Percentiles rank a stretch among this genome's conserved stretches.
phyloP scores from a whole-genome alignment of 352 stramenopile species.

The Globisporangium solare region DNA sequence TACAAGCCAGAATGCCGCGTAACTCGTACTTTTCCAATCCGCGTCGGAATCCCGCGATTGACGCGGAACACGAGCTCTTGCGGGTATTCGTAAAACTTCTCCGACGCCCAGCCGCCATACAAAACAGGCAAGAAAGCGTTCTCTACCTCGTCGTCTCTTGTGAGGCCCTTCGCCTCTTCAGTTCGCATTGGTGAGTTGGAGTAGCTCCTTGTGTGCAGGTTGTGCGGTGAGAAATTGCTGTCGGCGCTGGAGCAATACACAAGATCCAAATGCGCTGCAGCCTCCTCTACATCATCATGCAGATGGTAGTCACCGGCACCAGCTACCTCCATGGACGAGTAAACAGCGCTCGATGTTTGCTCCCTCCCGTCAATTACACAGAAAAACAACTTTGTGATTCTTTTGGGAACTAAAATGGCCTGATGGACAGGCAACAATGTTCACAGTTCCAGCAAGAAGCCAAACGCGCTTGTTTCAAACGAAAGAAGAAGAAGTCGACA shows the following conservation, averaged over 20 bases:
- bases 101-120: constrained; percentile 30
- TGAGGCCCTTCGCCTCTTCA: not conserved
- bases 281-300: no score
- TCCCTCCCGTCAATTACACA: no score
- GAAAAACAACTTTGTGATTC: no score
- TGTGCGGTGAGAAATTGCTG: constrained; percentile 12
- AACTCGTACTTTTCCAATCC: constrained; percentile 14
- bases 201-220: constrained; percentile 8
- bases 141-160: no score
- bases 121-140: not conserved
- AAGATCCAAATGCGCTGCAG: constrained; percentile 22
- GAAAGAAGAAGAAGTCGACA: no score
- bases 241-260: constrained; percentile 38
- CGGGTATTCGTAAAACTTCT: constrained; percentile 61
- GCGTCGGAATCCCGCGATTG: constrained; percentile 19
- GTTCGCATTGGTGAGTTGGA: not conserved
- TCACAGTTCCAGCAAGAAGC: no score
- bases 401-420: no score
- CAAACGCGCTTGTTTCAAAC: no score
- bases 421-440: no score
- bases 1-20: constrained; percentile 1
- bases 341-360: no score
- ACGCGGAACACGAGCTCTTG: constrained; percentile 52
- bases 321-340: no score
- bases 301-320: no score